Evolutionary conservation across 2,329 filamentous ascomycete genomes (phyloP).

Genomic region (Penicillium sp.): DNA sequence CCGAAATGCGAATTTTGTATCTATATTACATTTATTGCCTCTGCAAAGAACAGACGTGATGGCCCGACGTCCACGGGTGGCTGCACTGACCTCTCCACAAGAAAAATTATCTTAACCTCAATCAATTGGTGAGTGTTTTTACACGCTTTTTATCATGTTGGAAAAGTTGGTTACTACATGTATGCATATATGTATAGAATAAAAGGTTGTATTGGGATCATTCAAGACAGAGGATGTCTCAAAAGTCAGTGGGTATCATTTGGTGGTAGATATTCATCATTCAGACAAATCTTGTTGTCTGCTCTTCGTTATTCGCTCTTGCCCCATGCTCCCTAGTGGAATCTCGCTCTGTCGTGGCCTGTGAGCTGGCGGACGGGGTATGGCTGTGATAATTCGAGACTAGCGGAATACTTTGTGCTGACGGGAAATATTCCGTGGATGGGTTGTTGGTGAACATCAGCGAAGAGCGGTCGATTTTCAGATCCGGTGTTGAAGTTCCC

Average conservation of each 20-base stretch:
- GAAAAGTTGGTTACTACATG: too few relatives aligned
- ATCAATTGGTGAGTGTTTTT: too few relatives aligned
- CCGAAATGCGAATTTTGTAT: too few relatives aligned
- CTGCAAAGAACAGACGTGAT: too few relatives aligned
- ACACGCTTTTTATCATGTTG: too few relatives aligned
- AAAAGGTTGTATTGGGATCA: slow-evolving; percentile 14
- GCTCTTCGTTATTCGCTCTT: background rate
- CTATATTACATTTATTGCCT: too few relatives aligned
- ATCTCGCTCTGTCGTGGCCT: background rate
- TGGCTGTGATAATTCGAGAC: background rate
- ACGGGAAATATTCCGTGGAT: background rate
- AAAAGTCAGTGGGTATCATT: background rate
- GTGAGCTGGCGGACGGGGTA: background rate
- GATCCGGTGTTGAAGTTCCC: background rate
- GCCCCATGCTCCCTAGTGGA: background rate
- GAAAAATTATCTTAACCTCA: too few relatives aligned
- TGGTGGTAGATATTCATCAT: background rate
- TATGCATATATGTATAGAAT: too few relatives aligned
- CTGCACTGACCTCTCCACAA: too few relatives aligned
- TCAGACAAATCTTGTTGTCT: background rate
- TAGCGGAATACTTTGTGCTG: background rate
- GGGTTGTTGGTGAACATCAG: slow-evolving; percentile 10
- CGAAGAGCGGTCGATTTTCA: slow-evolving; percentile 6
- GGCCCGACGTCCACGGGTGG: too few relatives aligned
- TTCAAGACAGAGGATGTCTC: background rate